phyloP scores from a whole-genome alignment of 2,329 filamentous ascomycete genomes.

The Nothopassalora personata region DNA sequence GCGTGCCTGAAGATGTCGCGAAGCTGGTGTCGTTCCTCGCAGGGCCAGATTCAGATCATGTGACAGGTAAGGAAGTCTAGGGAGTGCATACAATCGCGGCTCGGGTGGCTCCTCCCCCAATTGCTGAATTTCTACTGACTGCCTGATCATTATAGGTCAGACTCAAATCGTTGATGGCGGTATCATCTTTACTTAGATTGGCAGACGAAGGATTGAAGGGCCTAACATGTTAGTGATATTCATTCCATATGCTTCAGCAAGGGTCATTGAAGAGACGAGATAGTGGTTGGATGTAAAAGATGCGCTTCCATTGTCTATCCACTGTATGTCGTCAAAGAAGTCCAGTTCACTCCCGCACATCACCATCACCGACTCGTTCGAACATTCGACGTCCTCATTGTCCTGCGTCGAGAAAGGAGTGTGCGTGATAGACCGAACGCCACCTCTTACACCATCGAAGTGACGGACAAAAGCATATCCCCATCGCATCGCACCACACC shows the following conservation, averaged over 20 bases:
- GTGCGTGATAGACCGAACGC: neutral
- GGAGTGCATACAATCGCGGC: too few species aligned
- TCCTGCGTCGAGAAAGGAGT: neutral
- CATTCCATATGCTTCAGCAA: neutral
- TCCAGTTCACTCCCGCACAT: neutral
- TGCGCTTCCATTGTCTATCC: conserved; percentile 6
- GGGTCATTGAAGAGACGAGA: conserved; percentile 18
- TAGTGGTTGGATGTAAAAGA: conserved; percentile 26
- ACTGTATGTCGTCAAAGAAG: conserved; percentile 10
- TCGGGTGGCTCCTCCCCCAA: too few species aligned
- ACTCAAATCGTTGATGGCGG: conserved; percentile 8
- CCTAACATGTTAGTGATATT: too few species aligned
- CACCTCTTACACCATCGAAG: neutral
- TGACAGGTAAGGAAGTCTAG: neutral
- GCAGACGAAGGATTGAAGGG: too few species aligned
- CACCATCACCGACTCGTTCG: neutral
- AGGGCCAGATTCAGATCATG: conserved; percentile 54
- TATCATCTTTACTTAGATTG: conserved; percentile 28
- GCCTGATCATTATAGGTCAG: too few species aligned
- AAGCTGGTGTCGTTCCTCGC: conserved; percentile 59
- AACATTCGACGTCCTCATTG: neutral
- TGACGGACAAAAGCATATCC: neutral
- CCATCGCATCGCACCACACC: neutral
- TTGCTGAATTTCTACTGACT: too few species aligned
- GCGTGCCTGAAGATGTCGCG: conserved; percentile 58